A percentile compares a stretch with the other conserved stretches of the same genome.
Conservation (phyloP, 2,329 filamentous ascomycete genomes). For the Penicillium sp. region DNA sequence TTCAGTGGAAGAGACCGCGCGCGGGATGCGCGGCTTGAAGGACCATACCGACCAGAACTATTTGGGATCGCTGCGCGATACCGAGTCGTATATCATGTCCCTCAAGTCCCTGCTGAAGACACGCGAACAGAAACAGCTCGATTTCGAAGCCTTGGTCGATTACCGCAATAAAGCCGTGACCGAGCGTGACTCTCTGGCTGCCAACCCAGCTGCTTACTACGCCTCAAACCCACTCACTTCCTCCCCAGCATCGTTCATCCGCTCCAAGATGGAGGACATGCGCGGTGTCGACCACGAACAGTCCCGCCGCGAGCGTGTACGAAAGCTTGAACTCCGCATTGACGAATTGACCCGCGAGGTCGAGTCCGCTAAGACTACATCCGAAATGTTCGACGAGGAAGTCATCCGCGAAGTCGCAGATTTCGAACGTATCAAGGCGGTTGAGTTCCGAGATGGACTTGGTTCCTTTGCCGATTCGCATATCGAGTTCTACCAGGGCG, state of each 20-base stretch:
- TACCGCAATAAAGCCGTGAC: constrained; percentile 88
- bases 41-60: constrained; percentile 96
- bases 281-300: constrained; percentile 96
- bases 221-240: constrained; percentile 52
- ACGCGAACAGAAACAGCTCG: constrained; percentile 94
- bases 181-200: constrained; percentile 78
- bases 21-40: constrained; percentile 75
- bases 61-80: constrained; percentile 85
- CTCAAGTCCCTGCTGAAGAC: constrained; percentile 86
- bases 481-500: constrained; percentile 78
- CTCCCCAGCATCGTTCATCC: constrained; percentile 81
- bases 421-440: constrained; percentile 94
- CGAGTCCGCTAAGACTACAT: constrained; percentile 79
- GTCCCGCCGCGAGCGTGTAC: constrained; percentile 77
- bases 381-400: constrained; percentile 93
- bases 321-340: constrained; percentile 89
- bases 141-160: constrained; percentile 93
- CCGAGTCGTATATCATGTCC: constrained; percentile 90
- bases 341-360: constrained; percentile 88
- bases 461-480: constrained; percentile 81
- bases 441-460: constrained; percentile 86
- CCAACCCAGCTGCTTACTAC: constrained; percentile 61
- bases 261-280: constrained; percentile 93
- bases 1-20: constrained; percentile 78
- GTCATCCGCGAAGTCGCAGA: constrained; percentile 89